These are phyloP conservation scores for Pleurotus cornucopiae DNA, from an alignment of 768 basidiomycete genomes.

Conservation along the genomic window DNA sequence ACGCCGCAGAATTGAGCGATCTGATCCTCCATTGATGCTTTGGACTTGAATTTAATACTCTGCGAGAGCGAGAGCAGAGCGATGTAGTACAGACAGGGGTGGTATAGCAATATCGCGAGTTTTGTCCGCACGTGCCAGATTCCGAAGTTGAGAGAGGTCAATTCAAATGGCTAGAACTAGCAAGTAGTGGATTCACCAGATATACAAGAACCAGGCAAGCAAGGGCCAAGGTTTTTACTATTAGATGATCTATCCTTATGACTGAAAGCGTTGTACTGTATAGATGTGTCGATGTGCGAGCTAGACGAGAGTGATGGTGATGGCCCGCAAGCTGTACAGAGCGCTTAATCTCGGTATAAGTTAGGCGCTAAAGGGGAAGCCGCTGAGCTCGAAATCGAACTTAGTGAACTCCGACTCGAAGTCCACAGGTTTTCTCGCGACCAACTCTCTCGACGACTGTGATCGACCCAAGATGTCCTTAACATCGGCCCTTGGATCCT, in stretches of 20 bases:
- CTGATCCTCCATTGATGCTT: slow-evolving; percentile 43
- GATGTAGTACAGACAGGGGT: not conserved
- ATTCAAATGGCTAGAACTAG: not conserved
- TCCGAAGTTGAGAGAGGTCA: not conserved
- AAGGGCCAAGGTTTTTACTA: not conserved
- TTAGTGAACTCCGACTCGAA: no score
- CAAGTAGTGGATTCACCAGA: not conserved
- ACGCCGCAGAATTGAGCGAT: slow-evolving; percentile 58
- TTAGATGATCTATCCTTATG: not conserved
- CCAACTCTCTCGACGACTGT: no score
- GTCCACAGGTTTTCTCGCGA: no score
- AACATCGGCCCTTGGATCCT: no score
- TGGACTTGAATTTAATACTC: slow-evolving; percentile 15
- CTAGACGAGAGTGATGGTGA: no score
- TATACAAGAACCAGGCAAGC: slow-evolving; percentile 2
- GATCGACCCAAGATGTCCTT: no score
- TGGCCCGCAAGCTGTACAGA: no score
- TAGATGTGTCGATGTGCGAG: not conserved
- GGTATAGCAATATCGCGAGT: not conserved
- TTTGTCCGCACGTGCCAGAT: slow-evolving; percentile 1
- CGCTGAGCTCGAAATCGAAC: no score
- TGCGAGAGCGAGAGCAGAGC: not conserved
- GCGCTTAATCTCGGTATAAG: no score
- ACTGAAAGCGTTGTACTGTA: not conserved
- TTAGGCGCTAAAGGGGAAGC: no score